phyloP scores from a whole-genome alignment of 1,284 basidiomycete genomes.

The Phellinidium pouzarii region DNA sequence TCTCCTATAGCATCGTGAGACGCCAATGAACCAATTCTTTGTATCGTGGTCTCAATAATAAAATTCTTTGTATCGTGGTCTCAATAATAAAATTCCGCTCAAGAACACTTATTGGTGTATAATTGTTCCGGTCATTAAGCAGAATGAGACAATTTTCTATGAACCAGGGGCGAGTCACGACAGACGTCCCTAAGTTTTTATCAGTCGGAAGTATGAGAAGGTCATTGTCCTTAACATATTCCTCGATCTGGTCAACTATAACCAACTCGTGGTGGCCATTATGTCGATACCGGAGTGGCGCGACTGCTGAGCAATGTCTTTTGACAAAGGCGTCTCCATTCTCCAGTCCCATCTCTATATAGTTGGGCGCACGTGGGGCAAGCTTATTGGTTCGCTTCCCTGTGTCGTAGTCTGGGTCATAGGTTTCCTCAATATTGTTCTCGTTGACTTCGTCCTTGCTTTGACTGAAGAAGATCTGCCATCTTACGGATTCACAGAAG shows the following conservation, averaged over 20 bases:
- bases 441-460: too few relatives aligned
- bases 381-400: neutral
- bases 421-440: neutral
- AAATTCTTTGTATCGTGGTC: neutral
- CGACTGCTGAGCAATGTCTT: too few relatives aligned
- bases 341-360: neutral
- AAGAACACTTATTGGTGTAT: neutral
- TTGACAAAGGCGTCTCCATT: neutral
- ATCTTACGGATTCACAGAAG: too few relatives aligned
- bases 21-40: neutral
- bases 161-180: slow-evolving; percentile 12
- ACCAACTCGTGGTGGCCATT: neutral
- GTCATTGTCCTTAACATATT: slow-evolving; percentile 1
- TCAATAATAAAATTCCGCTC: neutral
- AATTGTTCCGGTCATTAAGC: slow-evolving; percentile 10
- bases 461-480: too few relatives aligned
- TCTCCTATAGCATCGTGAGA: neutral
- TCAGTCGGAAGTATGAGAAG: slow-evolving; percentile 13
- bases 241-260: neutral
- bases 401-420: slow-evolving; percentile 4
- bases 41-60: too few relatives aligned
- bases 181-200: slow-evolving; percentile 13
- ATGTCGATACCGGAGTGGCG: too few relatives aligned
- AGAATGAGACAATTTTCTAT: slow-evolving; percentile 10
- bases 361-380: neutral